phyloP scores from a whole-genome alignment of 768 basidiomycete genomes.

The Pilatotrama ljubarskyi region DNA sequence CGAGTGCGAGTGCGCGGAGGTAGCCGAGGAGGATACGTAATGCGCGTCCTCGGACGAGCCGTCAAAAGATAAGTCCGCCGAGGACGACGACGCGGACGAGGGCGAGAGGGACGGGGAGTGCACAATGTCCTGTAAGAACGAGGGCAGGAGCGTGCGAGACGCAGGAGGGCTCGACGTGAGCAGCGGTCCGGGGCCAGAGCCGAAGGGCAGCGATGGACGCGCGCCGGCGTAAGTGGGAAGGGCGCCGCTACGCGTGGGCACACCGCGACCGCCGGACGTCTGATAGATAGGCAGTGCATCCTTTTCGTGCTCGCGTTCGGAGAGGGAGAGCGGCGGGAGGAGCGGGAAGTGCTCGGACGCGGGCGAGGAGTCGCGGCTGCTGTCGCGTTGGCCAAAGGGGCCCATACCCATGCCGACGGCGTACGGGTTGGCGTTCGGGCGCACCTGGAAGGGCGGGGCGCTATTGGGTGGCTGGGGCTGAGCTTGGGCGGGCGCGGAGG shows the following conservation, averaged over 20 bases:
- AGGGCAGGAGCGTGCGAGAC: conserved; percentile 60
- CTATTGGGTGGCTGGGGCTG: conserved; percentile 6
- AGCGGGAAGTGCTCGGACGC: conserved; percentile 11
- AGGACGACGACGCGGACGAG: conserved; percentile 56
- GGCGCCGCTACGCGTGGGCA: conserved; percentile 26
- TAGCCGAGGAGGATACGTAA: conserved; percentile 5
- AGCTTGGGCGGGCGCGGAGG: conserved; percentile 12
- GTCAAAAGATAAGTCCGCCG: conserved; percentile 56
- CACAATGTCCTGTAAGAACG: conserved; percentile 75
- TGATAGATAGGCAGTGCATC: conserved; percentile 64
- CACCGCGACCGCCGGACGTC: conserved; percentile 49
- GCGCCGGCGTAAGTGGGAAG: conserved; percentile 36
- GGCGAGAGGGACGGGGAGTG: conserved; percentile 64
- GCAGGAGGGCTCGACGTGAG: conserved; percentile 32
- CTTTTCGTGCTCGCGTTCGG: conserved; percentile 10
- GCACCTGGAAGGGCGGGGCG: conserved; percentile 12
- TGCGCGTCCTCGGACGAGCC: conserved; percentile 20
- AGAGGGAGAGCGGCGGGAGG: conserved; percentile 6
- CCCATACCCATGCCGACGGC: neutral
- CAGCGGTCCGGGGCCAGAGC: conserved; percentile 34
- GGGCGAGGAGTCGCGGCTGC: conserved; percentile 15
- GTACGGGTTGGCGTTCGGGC: neutral
- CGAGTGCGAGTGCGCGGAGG: conserved; percentile 9
- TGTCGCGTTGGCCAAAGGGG: neutral
- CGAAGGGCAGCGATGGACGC: conserved; percentile 29